phyloP scores from a whole-genome alignment of 1,284 basidiomycete species.

The Taiwanofungus camphoratus region DNA sequence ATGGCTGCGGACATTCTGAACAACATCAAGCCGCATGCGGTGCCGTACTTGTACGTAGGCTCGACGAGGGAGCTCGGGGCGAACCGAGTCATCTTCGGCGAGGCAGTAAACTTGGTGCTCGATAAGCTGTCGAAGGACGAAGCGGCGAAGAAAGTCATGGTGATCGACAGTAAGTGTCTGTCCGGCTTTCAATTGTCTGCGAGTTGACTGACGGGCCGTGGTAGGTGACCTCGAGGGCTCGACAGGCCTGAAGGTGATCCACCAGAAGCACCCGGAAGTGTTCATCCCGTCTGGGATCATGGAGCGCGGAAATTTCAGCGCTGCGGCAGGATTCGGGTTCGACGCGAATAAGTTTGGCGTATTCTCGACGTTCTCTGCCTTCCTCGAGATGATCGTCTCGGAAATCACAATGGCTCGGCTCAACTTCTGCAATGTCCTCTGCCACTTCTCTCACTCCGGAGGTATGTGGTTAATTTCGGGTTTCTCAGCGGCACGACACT shows the following conservation, averaged over 20 bases:
- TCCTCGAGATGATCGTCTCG: conserved; percentile 83
- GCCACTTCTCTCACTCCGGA: conserved; percentile 84
- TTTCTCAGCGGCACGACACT: not conserved
- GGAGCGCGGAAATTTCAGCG: conserved; percentile 47
- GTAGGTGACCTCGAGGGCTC: conserved; percentile 76
- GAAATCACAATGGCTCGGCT: conserved; percentile 87
- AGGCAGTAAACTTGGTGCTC: conserved; percentile 73
- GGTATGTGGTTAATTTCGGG: conserved; percentile 34
- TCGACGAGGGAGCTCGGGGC: conserved; percentile 70
- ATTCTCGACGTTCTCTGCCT: conserved; percentile 84
- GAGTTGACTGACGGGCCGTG: not conserved
- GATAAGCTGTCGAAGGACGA: conserved; percentile 72
- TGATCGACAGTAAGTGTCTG: conserved; percentile 69
- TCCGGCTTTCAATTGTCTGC: not conserved
- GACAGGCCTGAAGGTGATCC: conserved; percentile 79
- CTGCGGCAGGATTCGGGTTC: conserved; percentile 83
- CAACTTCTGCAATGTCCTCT: conserved; percentile 81
- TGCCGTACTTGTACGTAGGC: conserved; percentile 60
- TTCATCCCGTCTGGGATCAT: conserved; percentile 71
- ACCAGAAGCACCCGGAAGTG: conserved; percentile 83
- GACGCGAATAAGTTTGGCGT: conserved; percentile 70
- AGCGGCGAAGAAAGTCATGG: conserved; percentile 74
- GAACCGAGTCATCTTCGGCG: conserved; percentile 77
- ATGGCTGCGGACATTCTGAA: conserved; percentile 48
- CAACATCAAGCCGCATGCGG: conserved; percentile 55